These are phyloP conservation scores for Geotrichum histeridarum DNA, from an alignment of 1,139 yeast genomes.

Conservation along the genomic window DNA sequence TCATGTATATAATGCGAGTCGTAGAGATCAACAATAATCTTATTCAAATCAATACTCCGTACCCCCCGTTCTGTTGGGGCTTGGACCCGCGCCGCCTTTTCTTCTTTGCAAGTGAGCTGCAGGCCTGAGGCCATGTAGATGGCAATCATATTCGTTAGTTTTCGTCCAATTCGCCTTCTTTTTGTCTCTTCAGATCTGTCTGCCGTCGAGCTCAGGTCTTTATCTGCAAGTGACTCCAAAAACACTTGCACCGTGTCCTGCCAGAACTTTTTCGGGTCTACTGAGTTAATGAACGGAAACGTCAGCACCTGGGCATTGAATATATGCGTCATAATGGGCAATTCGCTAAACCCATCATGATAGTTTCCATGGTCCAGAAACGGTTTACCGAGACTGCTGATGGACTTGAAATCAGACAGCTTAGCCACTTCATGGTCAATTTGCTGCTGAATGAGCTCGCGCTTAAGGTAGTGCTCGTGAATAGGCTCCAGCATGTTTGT, in stretches of 20 bases:
- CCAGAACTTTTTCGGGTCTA: conserved; percentile 64
- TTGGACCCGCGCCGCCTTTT: conserved; percentile 44
- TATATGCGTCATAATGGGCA: conserved; percentile 66
- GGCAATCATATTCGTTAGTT: conserved; percentile 56
- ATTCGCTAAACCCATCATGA: conserved; percentile 32
- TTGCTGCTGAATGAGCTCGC: conserved; percentile 63
- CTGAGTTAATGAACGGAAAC: conserved; percentile 64
- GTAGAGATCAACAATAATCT: conserved; percentile 38
- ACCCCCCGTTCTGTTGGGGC: conserved; percentile 53
- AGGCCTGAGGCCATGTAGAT: conserved; percentile 73
- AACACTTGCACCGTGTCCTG: conserved; percentile 70
- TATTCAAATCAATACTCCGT: conserved; percentile 42
- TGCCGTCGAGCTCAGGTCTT: conserved; percentile 63
- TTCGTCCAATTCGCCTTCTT: conserved; percentile 57
- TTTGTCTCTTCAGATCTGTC: conserved; percentile 72
- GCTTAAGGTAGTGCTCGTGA: conserved; percentile 80
- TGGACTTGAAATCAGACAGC: conserved; percentile 54
- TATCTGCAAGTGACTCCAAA: conserved; percentile 66
- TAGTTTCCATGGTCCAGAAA: conserved; percentile 37
- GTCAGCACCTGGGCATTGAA: conserved; percentile 56
- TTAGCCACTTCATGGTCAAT: conserved; percentile 56
- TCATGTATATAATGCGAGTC: conserved; percentile 52
- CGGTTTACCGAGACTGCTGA: conserved; percentile 69
- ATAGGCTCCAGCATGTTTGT: conserved; percentile 23
- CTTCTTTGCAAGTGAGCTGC: conserved; percentile 54